Evolutionary conservation across 2,329 filamentous ascomycete genomes (phyloP).

Genomic region (Lecanosticta acicola): DNA sequence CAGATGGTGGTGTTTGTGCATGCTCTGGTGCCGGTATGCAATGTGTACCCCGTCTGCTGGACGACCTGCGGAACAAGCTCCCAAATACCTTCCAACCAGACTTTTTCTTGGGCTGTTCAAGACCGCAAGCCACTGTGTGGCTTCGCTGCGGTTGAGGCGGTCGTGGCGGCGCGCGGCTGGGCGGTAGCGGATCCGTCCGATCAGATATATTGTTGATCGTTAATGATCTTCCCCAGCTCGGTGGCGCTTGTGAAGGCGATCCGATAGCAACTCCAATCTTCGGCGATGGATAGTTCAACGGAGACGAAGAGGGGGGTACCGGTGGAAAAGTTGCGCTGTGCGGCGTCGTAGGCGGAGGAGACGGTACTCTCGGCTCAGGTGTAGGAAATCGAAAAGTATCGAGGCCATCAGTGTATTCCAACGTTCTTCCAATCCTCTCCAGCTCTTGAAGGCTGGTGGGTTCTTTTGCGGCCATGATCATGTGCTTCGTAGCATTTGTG

Average conservation of each 20-base stretch:
- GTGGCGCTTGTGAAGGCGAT: constrained; percentile 18
- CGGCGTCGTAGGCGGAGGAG: constrained; percentile 4
- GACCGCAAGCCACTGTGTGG: neutral
- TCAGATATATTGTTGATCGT: constrained; percentile 18
- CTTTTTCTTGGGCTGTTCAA: constrained; percentile 20
- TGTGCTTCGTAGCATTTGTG: neutral
- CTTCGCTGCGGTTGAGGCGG: constrained; percentile 1
- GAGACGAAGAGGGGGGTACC: constrained; percentile 7
- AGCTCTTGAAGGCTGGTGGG: constrained; percentile 16
- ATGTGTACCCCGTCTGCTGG: constrained; percentile 5
- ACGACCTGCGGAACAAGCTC: constrained; percentile 22
- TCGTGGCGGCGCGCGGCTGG: constrained; percentile 4
- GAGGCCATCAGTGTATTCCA: constrained; percentile 21
- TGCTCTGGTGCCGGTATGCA: neutral
- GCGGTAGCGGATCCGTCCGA: constrained; percentile 7
- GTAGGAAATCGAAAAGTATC: constrained; percentile 28
- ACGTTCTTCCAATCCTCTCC: constrained; percentile 13
- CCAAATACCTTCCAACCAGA: constrained; percentile 28
- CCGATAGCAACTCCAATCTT: constrained; percentile 21
- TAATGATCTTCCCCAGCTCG: constrained; percentile 20
- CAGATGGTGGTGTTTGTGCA: neutral
- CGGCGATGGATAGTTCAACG: constrained; percentile 10
- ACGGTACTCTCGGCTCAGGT: constrained; percentile 21
- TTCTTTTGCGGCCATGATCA: constrained; percentile 5
- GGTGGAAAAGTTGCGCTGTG: constrained; percentile 18